phyloP scores from a whole-genome alignment of 176 grass and related monocot genomes.

The Bolboschoenus planiculmis region DNA sequence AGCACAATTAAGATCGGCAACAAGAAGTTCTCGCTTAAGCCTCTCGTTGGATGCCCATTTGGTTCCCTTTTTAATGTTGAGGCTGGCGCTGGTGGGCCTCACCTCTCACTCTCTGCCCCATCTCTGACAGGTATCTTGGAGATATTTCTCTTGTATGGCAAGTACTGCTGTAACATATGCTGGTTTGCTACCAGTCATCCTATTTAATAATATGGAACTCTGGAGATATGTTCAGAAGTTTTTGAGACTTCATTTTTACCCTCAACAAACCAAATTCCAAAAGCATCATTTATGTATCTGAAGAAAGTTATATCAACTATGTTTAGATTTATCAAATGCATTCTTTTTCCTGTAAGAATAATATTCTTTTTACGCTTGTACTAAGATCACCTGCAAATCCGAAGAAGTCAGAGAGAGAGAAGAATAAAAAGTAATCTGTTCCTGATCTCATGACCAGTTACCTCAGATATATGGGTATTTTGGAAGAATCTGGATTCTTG shows the following conservation, averaged over 20 bases:
- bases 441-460: not conserved
- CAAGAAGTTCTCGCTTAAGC: slow-evolving; percentile 60
- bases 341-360: not conserved
- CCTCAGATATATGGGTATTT: not conserved
- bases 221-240: not conserved
- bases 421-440: not conserved
- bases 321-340: slow-evolving; percentile 1
- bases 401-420: not conserved
- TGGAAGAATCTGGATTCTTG: not conserved
- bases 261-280: not conserved
- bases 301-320: not conserved
- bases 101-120: not conserved
- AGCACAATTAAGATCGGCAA: slow-evolving; percentile 92
- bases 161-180: not conserved
- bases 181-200: not conserved
- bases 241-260: not conserved
- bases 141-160: not conserved
- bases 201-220: not conserved
- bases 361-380: not conserved
- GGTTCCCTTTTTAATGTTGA: slow-evolving; percentile 64
- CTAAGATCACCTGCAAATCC: not conserved
- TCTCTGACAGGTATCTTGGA: slow-evolving; percentile 19
- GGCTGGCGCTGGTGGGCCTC: not conserved
- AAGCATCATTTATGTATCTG: not conserved
- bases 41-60: slow-evolving; percentile 71